phyloP scores from a whole-genome alignment of 495 filamentous ascomycete genomes.

The Penicillium canariense region DNA sequence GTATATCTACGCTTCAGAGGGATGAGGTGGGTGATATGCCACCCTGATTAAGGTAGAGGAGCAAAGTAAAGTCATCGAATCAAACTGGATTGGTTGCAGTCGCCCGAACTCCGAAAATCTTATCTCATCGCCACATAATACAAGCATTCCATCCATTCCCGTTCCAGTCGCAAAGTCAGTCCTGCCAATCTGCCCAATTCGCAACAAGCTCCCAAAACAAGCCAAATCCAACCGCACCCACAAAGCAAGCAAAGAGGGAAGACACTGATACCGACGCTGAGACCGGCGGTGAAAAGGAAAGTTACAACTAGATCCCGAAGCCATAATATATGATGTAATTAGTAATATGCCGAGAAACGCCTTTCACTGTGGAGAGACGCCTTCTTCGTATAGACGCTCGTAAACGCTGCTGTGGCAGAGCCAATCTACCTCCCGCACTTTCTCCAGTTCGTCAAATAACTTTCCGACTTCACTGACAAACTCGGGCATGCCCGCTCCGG shows the following conservation, averaged over 20 bases:
- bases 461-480: conserved; percentile 83
- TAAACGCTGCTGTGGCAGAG: conserved; percentile 77
- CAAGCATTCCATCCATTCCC: background rate
- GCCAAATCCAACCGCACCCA: background rate
- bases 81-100: background rate
- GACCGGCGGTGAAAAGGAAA: background rate
- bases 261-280: background rate
- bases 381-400: conserved; percentile 58
- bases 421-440: conserved; percentile 76
- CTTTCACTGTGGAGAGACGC: conserved; percentile 20
- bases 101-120: background rate
- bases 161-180: background rate
- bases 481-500: conserved; percentile 77
- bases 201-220: background rate
- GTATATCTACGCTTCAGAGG: too few relatives aligned
- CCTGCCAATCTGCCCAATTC: conserved; percentile 17
- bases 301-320: background rate
- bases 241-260: background rate
- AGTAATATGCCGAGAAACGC: background rate
- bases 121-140: background rate
- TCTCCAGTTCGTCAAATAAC: conserved; percentile 74
- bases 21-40: too few relatives aligned
- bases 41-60: background rate
- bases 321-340: conserved; percentile 5
- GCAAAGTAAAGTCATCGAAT: background rate